phyloP scores from a whole-genome alignment of 208 protist species.

The Acanthamoeba divionensis region DNA sequence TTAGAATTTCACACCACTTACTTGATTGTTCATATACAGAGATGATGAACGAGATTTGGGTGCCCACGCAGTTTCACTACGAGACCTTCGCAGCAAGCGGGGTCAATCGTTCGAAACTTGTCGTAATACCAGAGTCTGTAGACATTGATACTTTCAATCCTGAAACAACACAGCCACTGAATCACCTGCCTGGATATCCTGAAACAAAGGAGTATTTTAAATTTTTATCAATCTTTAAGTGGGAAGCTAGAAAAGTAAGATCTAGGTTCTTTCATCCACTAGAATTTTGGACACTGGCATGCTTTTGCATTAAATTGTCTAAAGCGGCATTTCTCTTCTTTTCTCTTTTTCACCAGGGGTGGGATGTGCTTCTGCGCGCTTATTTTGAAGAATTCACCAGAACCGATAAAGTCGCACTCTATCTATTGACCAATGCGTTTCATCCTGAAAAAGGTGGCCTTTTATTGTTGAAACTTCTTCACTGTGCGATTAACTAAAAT shows the following conservation, averaged over 20 bases:
- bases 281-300: not conserved
- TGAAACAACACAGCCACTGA: not conserved
- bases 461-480: not conserved
- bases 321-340: not conserved
- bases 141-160: slow-evolving; percentile 15
- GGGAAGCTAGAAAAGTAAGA: slow-evolving; percentile 64
- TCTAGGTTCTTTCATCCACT: not conserved
- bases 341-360: slow-evolving; percentile 35
- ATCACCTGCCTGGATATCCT: not conserved
- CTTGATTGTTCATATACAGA: no score
- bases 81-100: not conserved
- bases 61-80: slow-evolving; percentile 42
- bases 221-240: slow-evolving; percentile 71
- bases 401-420: slow-evolving; percentile 24
- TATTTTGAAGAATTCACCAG: slow-evolving; percentile 55
- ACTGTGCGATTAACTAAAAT: not conserved
- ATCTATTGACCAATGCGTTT: slow-evolving; percentile 41
- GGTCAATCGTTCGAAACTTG: slow-evolving; percentile 25
- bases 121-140: slow-evolving; percentile 49
- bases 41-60: slow-evolving; percentile 55
- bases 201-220: slow-evolving; percentile 41
- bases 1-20: no score
- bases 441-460: not conserved
- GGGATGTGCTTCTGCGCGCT: slow-evolving; percentile 58
- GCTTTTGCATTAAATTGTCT: not conserved